These are phyloP conservation scores for Phytophthora vignae DNA, from an alignment of 352 stramenopile genomes.

Conservation along the genomic window DNA sequence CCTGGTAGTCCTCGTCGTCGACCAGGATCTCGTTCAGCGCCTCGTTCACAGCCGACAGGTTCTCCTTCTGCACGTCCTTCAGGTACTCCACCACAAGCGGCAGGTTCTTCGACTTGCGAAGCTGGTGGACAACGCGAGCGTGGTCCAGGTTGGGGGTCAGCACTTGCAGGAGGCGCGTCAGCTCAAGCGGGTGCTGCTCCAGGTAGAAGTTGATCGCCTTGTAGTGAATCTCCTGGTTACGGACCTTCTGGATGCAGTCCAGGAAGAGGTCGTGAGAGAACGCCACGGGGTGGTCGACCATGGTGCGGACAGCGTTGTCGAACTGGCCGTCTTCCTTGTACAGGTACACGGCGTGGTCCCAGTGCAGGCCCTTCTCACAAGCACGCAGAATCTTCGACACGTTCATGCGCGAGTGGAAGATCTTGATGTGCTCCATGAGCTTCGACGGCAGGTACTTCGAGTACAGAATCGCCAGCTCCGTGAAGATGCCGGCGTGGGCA, in stretches of 20 bases:
- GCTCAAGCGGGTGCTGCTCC: conserved; percentile 96
- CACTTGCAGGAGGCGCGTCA: conserved; percentile 98
- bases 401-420: conserved; percentile 99
- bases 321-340: conserved; percentile 99
- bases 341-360: conserved; percentile 98
- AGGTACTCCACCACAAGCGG: conserved; percentile 98
- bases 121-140: conserved; percentile 98
- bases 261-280: conserved; percentile 99
- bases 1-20: conserved; percentile 99
- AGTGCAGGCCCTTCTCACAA: conserved; percentile 99
- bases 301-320: conserved; percentile 99
- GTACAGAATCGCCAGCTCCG: conserved; percentile 99
- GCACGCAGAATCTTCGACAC: conserved; percentile 97
- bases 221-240: conserved; percentile 99
- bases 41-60: conserved; percentile 99
- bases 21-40: conserved; percentile 97
- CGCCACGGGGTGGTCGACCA: conserved; percentile 98
- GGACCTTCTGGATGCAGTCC: conserved; percentile 99
- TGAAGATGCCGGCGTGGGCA: conserved; percentile 99
- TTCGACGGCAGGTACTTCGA: conserved; percentile 99
- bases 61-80: conserved; percentile 99
- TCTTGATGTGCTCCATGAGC: conserved; percentile 99
- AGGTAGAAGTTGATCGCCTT: conserved; percentile 99
- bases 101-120: conserved; percentile 97
- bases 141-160: conserved; percentile 99